Evolutionary conservation across 345 rosid species (phyloP).

Genomic region (Microthlaspi erraticum): DNA sequence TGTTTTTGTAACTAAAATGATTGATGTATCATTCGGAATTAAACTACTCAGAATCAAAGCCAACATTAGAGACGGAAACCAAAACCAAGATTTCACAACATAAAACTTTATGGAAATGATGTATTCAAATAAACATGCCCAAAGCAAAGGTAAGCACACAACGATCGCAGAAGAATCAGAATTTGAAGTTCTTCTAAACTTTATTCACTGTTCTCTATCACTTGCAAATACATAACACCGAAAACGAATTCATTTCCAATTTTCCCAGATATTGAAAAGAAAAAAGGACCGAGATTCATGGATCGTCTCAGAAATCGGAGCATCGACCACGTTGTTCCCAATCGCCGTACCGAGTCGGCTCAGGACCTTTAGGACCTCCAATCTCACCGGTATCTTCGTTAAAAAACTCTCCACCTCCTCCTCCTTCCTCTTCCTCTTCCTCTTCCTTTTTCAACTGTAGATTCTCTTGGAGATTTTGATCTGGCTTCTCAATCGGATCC

Average conservation of each 20-base stretch:
- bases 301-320: constrained; percentile 66
- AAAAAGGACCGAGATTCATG: neutral
- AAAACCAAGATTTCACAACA: neutral
- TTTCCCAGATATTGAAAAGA: neutral
- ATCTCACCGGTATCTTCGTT: constrained; percentile 81
- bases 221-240: neutral
- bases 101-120: neutral
- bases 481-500: constrained; percentile 31
- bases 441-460: constrained; percentile 20
- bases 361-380: constrained; percentile 88
- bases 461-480: constrained; percentile 41
- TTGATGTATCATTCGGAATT: neutral
- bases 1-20: neutral
- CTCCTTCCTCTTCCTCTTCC: constrained; percentile 46
- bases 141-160: constrained; percentile 4
- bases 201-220: constrained; percentile 11
- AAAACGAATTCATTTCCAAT: neutral
- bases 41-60: neutral
- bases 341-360: constrained; percentile 94
- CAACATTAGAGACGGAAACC: neutral
- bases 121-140: constrained; percentile 9
- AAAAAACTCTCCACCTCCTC: constrained; percentile 48
- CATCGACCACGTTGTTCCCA: constrained; percentile 96
- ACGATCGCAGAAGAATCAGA: neutral
- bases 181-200: neutral